Base-by-base conservation (phyloP, 2,329 filamentous ascomycete species). In the Neophaeococcomyces mojaviensis region DNA sequence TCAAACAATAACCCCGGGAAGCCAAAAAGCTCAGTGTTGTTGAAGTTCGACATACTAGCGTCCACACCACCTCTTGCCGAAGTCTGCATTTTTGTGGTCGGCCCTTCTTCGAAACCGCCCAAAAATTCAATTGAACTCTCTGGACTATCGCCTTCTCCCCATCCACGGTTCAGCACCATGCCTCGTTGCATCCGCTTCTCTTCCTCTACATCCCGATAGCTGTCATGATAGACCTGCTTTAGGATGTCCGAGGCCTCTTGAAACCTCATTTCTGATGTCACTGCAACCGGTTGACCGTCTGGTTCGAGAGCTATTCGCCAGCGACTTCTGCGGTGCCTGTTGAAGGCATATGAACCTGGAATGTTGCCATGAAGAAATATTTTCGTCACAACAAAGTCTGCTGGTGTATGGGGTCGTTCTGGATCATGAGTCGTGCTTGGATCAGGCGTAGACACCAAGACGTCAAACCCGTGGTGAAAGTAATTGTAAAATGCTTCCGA, bases 1-100 rank as follows among this genome's bases (percentile, higher is more conserved):
- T 98, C 92, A 68, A 98, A 97, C 38, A 96, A 80, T 64, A 97
- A 69, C 0, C 92, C 90, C 0, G 92, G 90, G 59, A 96, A 96
- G 1, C 90, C 89, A 68, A 88, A 97, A 22, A 98, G 67, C 51
- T 89, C 90, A 13, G 89, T 95, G 46, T 83, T 84, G 16, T 79
- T 79, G 24, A 39, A 6, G 32, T 34, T 39, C 7, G 36, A 28
- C 50, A 83, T 64, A 51, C 82, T 61, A 64, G 72, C 61, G 56
- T 74, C 69, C 68, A 58, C 57, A 64, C 65, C 54, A 67, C 57
- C 59, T 65, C 64, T 58, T 71, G 67, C 60, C 58, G 53, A 62
- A 56, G 58, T 58, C 61, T 54, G 54, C 59, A 55, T 40, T 10
- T 46, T 47, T 39, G 41, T 39, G 13, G 44, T 51, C 2, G 68